phyloP scores from a whole-genome alignment of 2,329 filamentous ascomycete genomes.

The Alternaria consortialis region DNA sequence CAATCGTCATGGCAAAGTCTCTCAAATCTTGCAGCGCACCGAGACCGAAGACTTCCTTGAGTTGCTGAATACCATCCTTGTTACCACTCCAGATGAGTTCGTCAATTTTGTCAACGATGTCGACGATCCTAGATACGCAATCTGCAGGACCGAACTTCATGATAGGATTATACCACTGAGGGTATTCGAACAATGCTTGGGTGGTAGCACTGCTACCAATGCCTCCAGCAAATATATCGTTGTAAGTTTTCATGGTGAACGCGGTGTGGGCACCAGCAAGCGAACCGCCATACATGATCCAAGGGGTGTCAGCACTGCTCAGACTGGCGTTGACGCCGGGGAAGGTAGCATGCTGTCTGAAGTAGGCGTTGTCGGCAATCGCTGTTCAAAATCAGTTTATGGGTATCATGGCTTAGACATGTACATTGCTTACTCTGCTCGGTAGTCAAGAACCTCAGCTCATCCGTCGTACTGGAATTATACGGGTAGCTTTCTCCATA shows the following conservation, averaged over 20 bases:
- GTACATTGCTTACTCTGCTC: slow-evolving; percentile 53
- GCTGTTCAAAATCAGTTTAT: slow-evolving; percentile 27
- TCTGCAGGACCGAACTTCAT: slow-evolving; percentile 61
- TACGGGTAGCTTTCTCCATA: slow-evolving; percentile 62
- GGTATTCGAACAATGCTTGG: slow-evolving; percentile 55
- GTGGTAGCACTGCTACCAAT: slow-evolving; percentile 60
- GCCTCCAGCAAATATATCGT: slow-evolving; percentile 58
- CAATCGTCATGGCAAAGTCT: slow-evolving; percentile 61
- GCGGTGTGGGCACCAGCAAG: slow-evolving; percentile 57
- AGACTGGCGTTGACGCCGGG: slow-evolving; percentile 55
- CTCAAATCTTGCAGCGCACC: slow-evolving; percentile 55
- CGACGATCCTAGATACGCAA: slow-evolving; percentile 60
- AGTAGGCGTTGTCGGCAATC: slow-evolving; percentile 63
- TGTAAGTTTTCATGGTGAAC: slow-evolving; percentile 59
- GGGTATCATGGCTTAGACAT: not conserved
- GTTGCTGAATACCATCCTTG: slow-evolving; percentile 53
- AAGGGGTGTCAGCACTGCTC: slow-evolving; percentile 57
- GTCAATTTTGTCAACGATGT: slow-evolving; percentile 62
- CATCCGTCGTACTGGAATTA: slow-evolving; percentile 59
- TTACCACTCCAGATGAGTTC: slow-evolving; percentile 56
- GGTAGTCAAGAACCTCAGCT: slow-evolving; percentile 60
- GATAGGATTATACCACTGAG: slow-evolving; percentile 61
- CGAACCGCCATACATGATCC: slow-evolving; percentile 58
- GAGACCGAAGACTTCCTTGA: slow-evolving; percentile 61
- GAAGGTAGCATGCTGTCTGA: slow-evolving; percentile 59